A percentile compares a stretch with the other conserved stretches of the same genome.
Evolutionary conservation across 257 asterid species (phyloP).

Genomic region (Solanum bulbocastanum): DNA sequence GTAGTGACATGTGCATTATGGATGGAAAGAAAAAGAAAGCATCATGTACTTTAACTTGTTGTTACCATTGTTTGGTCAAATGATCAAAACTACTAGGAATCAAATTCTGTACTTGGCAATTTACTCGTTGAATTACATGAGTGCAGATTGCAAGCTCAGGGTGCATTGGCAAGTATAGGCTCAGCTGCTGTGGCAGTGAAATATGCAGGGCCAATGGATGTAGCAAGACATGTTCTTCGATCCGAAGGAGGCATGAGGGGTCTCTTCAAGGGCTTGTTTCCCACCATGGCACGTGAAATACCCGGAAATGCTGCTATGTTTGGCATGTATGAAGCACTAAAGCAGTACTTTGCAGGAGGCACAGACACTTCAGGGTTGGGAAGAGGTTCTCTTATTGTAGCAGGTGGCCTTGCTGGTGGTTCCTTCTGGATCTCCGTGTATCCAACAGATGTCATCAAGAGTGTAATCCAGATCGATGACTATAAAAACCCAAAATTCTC

Average conservation of each 20-base stretch:
- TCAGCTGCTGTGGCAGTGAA: constrained; percentile 36
- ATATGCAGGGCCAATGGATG: constrained; percentile 78
- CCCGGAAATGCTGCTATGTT: constrained; percentile 89
- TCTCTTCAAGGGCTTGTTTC: constrained; percentile 67
- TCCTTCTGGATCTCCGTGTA: constrained; percentile 60
- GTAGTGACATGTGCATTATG: background rate
- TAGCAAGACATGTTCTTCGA: constrained; percentile 58
- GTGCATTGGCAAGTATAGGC: constrained; percentile 39
- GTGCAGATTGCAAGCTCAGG: constrained; percentile 79
- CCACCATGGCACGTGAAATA: constrained; percentile 72
- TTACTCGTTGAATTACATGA: background rate
- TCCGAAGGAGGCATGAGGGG: constrained; percentile 61
- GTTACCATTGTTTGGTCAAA: background rate
- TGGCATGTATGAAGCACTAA: constrained; percentile 66
- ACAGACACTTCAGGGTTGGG: constrained; percentile 57
- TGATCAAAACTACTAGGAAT: background rate
- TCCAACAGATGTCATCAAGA: constrained; percentile 80
- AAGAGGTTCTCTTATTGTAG: constrained; percentile 53
- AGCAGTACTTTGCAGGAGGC: constrained; percentile 66
- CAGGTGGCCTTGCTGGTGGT: constrained; percentile 79
- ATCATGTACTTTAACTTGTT: background rate
- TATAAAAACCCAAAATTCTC: constrained; percentile 63
- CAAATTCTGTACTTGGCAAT: background rate
- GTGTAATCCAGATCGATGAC: constrained; percentile 70
- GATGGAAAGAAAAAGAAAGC: background rate